Base-by-base conservation (phyloP, 129 eudicot genomes). In the Saussurea involucrata region DNA sequence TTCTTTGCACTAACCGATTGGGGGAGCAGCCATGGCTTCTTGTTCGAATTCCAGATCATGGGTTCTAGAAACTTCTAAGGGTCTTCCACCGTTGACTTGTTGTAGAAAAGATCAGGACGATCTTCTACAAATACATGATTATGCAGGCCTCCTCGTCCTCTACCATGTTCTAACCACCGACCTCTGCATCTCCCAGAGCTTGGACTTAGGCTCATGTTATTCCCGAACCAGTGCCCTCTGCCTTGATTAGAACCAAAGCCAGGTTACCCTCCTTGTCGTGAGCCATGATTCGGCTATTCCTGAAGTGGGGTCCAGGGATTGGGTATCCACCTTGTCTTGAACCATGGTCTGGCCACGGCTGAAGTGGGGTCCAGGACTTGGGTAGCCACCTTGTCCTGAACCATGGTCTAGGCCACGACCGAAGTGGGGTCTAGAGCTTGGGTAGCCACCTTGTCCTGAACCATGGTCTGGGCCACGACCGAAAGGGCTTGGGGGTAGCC, bases 21-120 rank as follows among this genome's bases (percentile, higher is more conserved):
- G 1, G 89, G 90, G 60, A 81, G 72, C 86, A 81, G 72, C 86
- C 88, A 84, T 24, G 87, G 78, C 25, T 83, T 74, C 60, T 80
- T 72, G 18, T 36, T 71, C 27, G 63, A 24, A 57, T 73, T 87
- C 95, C 93, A 88, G 60, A 88, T 25, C 9, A 85, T 87, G 5
- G 95, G 97, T 61, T 72, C 71, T 78, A 87, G 76, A 29, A 63
- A 34, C 89, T 84, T 80, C 97, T 97, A 93, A 1, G 97, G 97
- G 78, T 89, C 96, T 84, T 93, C 96, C 18, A 88, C 81, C 97
- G 90, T 88, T 71, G 90, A 92, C 83, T 75, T 85, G 64, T 81
- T 71, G 74, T 78, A 94, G 70, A 83, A 89, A 17, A 74, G 27
- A 75, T 82, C 82, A 0, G 88, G 92, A 46, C 84, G 69, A 22